Conservation (phyloP, 2,329 filamentous ascomycete genomes). For the Paraconiothyrium sp. region DNA sequence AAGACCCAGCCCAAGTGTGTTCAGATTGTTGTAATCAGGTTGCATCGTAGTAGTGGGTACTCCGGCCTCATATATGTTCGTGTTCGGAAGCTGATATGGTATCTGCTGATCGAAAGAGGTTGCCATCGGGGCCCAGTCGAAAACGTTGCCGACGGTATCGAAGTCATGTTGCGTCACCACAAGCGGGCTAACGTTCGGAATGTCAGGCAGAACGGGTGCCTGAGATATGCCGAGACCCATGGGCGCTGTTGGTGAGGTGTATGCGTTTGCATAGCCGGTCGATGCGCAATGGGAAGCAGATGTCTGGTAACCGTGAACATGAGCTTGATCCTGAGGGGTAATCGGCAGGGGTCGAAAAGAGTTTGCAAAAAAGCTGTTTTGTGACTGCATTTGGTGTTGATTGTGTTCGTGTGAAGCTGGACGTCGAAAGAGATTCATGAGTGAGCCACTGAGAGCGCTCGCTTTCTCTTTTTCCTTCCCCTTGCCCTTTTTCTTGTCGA, state of each 20-base stretch:
- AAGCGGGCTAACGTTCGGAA: constrained; percentile 24
- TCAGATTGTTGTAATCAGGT: background rate
- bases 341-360: constrained; percentile 18
- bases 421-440: constrained; percentile 1
- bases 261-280: background rate
- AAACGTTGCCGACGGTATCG: constrained; percentile 14
- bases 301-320: background rate
- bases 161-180: constrained; percentile 13
- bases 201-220: constrained; percentile 22
- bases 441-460: constrained; percentile 3
- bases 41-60: background rate
- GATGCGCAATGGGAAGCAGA: background rate
- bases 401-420: constrained; percentile 2
- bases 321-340: background rate
- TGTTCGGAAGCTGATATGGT: constrained; percentile 12
- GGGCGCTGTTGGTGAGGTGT: constrained; percentile 7
- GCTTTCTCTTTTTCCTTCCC: constrained; percentile 12
- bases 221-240: constrained; percentile 14
- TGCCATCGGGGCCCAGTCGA: constrained; percentile 16
- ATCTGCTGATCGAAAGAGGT: constrained; percentile 14
- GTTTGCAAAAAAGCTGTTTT: constrained; percentile 17
- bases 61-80: background rate
- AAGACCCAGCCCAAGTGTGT: constrained; percentile 8
- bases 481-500: constrained; percentile 17
- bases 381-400: constrained; percentile 6